A percentile compares a stretch with the other conserved stretches of the same genome.
Evolutionary conservation across 345 rosid genomes (phyloP).

Genomic region (Erucastrum elatum): DNA sequence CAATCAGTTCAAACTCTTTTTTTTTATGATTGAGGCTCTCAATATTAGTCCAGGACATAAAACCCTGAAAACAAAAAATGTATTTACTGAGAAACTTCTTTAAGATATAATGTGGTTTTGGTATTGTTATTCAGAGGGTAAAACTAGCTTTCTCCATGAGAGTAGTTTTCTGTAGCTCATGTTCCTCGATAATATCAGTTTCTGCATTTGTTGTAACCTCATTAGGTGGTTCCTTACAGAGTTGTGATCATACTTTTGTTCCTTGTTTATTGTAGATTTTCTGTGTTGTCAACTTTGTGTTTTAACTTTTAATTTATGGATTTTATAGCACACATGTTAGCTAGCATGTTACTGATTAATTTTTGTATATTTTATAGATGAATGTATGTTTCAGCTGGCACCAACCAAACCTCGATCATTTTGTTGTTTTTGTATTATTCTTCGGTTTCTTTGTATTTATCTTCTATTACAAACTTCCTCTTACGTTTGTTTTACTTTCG

Average conservation of each 20-base stretch:
- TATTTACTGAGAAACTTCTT: neutral
- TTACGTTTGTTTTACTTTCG: too few species aligned
- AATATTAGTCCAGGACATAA: neutral
- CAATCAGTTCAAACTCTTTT: neutral
- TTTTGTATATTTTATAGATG: neutral
- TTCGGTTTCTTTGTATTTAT: too few species aligned
- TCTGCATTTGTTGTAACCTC: neutral
- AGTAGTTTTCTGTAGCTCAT: neutral
- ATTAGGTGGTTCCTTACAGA: neutral
- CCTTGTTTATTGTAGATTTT: neutral
- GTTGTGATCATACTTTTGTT: neutral
- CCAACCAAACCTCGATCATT: too few species aligned
- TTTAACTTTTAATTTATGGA: neutral
- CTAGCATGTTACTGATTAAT: slow-evolving; percentile 30
- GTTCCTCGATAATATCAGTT: neutral
- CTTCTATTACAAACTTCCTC: too few species aligned
- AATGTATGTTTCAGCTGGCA: neutral
- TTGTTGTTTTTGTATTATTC: too few species aligned
- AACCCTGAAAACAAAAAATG: neutral
- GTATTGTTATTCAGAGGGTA: neutral
- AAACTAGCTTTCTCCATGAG: neutral
- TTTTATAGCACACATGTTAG: neutral
- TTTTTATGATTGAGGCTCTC: neutral
- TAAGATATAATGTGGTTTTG: neutral
- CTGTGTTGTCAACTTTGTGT: neutral